phyloP scores from a whole-genome alignment of 345 rosid species.

The Lenwebbia sp. region DNA sequence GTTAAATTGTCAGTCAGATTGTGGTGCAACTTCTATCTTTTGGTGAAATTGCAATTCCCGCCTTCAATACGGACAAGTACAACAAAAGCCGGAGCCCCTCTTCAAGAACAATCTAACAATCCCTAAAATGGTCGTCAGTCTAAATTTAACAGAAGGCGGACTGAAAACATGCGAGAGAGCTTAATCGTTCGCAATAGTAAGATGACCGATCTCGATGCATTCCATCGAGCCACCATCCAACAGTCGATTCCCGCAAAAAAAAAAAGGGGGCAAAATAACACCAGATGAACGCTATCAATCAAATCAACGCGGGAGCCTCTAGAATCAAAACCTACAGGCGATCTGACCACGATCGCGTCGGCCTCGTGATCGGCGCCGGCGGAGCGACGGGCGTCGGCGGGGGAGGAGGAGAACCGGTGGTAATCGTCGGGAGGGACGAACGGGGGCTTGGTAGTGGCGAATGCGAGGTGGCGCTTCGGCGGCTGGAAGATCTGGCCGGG shows the following conservation, averaged over 20 bases:
- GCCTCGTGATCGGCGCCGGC: constrained; percentile 40
- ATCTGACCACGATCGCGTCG: constrained; percentile 56
- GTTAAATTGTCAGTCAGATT: neutral
- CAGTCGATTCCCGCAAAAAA: neutral
- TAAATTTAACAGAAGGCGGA: neutral
- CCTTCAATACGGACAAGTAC: neutral
- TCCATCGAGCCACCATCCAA: neutral
- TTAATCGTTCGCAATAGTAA: neutral
- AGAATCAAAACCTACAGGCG: constrained; percentile 52
- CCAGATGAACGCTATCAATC: neutral
- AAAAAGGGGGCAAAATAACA: neutral
- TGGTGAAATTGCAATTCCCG: neutral
- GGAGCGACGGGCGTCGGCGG: neutral
- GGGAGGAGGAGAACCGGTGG: constrained; percentile 43
- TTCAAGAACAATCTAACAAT: neutral
- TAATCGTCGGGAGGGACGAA: constrained; percentile 57
- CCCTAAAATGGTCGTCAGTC: neutral
- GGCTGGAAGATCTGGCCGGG: constrained; percentile 54
- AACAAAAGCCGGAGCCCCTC: neutral
- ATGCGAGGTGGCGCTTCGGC: constrained; percentile 59
- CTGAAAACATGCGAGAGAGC: neutral
- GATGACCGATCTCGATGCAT: neutral
- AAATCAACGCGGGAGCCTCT: neutral
- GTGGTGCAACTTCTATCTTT: neutral
- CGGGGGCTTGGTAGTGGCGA: constrained; percentile 65